Percentiles rank a stretch among this genome's conserved stretches.
Evolutionary conservation across 2,329 filamentous ascomycete genomes (phyloP).

Genomic region (Cyphellophora europaea): DNA sequence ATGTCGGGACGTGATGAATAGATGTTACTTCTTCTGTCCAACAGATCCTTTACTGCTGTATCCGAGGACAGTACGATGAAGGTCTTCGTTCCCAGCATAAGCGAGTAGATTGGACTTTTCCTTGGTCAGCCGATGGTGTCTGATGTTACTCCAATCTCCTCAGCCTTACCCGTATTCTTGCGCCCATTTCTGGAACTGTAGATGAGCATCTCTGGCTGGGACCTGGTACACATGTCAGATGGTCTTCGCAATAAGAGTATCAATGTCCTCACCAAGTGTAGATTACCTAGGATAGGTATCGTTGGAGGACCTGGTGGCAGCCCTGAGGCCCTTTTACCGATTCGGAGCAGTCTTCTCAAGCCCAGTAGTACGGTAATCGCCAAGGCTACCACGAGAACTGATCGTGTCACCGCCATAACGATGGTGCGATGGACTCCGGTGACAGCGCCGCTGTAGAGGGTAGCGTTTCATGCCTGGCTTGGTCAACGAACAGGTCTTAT

Average conservation of each 20-base stretch:
- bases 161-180: slow-evolving; percentile 33
- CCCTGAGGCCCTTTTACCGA: slow-evolving; percentile 4
- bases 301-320: slow-evolving; percentile 2
- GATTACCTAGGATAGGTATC: slow-evolving; percentile 3
- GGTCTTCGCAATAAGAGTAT: too few species aligned
- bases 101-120: slow-evolving; percentile 34
- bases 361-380: neutral
- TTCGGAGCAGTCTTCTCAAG: neutral
- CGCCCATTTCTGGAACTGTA: slow-evolving; percentile 45
- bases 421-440: neutral
- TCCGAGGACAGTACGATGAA: slow-evolving; percentile 40
- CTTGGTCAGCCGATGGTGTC: slow-evolving; percentile 8
- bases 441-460: neutral
- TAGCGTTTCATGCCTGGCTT: too few species aligned
- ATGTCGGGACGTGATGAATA: slow-evolving; percentile 40
- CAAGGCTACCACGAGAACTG: neutral
- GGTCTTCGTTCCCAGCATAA: slow-evolving; percentile 40
- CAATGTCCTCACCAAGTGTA: too few species aligned
- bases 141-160: too few species aligned
- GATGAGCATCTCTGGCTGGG: slow-evolving; percentile 30
- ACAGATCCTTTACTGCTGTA: slow-evolving; percentile 38
- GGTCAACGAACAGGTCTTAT: too few species aligned
- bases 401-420: neutral
- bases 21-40: slow-evolving; percentile 39
- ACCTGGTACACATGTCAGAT: too few species aligned